Conservation (phyloP, 345 rosid species). For the Moringa oleifera region DNA sequence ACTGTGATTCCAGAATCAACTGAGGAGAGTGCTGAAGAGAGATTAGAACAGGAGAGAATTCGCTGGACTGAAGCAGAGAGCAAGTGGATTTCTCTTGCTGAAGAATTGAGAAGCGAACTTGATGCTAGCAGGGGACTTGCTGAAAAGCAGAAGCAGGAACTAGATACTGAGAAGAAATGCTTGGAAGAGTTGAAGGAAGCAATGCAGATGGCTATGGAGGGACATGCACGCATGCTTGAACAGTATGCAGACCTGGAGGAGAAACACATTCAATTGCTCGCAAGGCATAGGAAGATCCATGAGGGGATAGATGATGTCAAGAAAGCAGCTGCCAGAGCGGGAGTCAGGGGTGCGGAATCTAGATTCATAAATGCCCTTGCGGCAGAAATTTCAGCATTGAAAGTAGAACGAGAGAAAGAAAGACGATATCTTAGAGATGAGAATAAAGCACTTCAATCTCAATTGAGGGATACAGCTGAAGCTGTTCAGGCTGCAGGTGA, state of each 20-base stretch:
- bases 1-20: slow-evolving; percentile 50
- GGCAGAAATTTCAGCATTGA: slow-evolving; percentile 83
- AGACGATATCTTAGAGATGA: slow-evolving; percentile 80
- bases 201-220: slow-evolving; percentile 94
- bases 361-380: slow-evolving; percentile 84
- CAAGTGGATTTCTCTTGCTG: slow-evolving; percentile 86
- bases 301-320: slow-evolving; percentile 93
- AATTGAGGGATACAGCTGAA: slow-evolving; percentile 89
- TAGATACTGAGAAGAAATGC: slow-evolving; percentile 79
- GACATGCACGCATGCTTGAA: slow-evolving; percentile 94
- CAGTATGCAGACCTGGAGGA: slow-evolving; percentile 96
- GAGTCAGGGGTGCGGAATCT: slow-evolving; percentile 90
- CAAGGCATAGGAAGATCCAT: slow-evolving; percentile 81
- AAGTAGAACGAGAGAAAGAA: slow-evolving; percentile 80
- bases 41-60: slow-evolving; percentile 56
- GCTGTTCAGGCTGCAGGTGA: slow-evolving; percentile 99
- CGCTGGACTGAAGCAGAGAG: slow-evolving; percentile 79
- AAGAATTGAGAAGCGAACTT: slow-evolving; percentile 79
- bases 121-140: slow-evolving; percentile 52
- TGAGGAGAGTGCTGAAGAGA: slow-evolving; percentile 51
- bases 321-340: slow-evolving; percentile 90
- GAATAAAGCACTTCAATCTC: slow-evolving; percentile 81
- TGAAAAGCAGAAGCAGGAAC: slow-evolving; percentile 64
- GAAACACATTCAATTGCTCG: slow-evolving; percentile 85
- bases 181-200: slow-evolving; percentile 82